phyloP scores from a whole-genome alignment of 352 stramenopile species.

The Blastocystis sp. region DNA sequence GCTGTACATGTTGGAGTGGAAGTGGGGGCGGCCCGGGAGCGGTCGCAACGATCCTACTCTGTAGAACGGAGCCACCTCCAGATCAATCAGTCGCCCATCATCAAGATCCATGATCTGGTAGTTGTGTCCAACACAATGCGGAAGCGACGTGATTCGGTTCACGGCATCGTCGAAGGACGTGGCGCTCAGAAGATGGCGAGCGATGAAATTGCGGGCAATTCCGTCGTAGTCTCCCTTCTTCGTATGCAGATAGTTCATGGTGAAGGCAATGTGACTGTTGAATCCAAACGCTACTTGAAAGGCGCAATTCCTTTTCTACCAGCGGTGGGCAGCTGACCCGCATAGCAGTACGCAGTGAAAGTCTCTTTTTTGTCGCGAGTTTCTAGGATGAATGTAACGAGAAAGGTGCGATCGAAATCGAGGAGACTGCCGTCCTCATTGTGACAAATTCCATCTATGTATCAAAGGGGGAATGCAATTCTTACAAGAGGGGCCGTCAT shows the following conservation, averaged over 20 bases:
- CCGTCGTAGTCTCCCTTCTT: slow-evolving; percentile 12
- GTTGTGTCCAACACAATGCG: slow-evolving; percentile 55
- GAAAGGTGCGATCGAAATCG: slow-evolving; percentile 31
- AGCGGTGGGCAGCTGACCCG: slow-evolving; percentile 34
- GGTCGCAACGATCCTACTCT: slow-evolving; percentile 10
- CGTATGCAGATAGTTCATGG: slow-evolving; percentile 55
- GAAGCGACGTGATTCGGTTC: background rate
- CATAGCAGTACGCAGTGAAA: slow-evolving; percentile 39
- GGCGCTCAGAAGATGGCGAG: slow-evolving; percentile 29
- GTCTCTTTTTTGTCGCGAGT: background rate
- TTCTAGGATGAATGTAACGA: background rate
- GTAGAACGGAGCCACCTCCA: slow-evolving; percentile 49
- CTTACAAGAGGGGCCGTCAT: background rate
- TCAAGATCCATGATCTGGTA: slow-evolving; percentile 52
- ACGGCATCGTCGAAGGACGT: slow-evolving; percentile 35
- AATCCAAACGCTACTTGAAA: slow-evolving; percentile 33
- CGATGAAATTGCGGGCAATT: slow-evolving; percentile 47
- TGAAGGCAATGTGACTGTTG: slow-evolving; percentile 32
- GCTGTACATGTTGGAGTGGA: slow-evolving; percentile 56
- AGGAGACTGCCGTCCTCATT: slow-evolving; percentile 46
- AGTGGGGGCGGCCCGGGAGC: slow-evolving; percentile 19
- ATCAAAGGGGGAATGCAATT: background rate
- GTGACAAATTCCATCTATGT: slow-evolving; percentile 25
- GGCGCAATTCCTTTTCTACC: background rate
- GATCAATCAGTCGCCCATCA: background rate